phyloP scores from a whole-genome alignment of 768 basidiomycete genomes.

The Suillus subalutaceus region DNA sequence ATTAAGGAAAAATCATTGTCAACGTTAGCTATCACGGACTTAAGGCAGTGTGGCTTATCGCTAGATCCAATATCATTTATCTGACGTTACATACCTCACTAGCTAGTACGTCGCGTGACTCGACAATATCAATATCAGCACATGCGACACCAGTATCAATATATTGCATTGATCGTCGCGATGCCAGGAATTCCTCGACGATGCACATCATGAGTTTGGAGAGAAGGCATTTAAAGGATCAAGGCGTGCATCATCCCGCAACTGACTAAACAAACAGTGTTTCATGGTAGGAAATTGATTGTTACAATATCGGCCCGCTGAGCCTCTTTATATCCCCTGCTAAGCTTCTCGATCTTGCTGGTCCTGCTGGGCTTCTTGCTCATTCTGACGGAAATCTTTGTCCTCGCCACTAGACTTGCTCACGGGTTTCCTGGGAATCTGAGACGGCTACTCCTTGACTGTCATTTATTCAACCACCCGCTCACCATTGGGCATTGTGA shows the following conservation, averaged over 20 bases:
- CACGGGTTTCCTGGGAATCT: background rate
- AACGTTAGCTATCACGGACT: conserved; percentile 90
- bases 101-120: conserved; percentile 67
- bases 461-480: no score
- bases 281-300: background rate
- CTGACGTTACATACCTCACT: conserved; percentile 35
- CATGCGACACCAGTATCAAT: conserved; percentile 54
- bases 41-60: conserved; percentile 80
- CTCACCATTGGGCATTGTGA: background rate
- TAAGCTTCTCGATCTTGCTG: background rate
- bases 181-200: conserved; percentile 81
- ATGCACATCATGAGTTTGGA: conserved; percentile 84
- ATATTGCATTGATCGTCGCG: conserved; percentile 76
- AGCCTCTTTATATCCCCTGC: background rate
- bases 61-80: background rate
- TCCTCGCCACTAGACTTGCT: background rate
- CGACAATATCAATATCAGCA: conserved; percentile 69
- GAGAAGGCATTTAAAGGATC: conserved; percentile 93
- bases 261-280: background rate
- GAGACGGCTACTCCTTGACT: background rate
- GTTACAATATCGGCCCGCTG: background rate
- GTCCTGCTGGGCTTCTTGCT: background rate
- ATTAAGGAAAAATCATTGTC: conserved; percentile 76
- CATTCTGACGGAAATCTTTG: background rate
- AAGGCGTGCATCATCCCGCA: conserved; percentile 56